Evolutionary conservation across 208 protist genomes (phyloP).

Genomic region (Porcisia hertigi): DNA sequence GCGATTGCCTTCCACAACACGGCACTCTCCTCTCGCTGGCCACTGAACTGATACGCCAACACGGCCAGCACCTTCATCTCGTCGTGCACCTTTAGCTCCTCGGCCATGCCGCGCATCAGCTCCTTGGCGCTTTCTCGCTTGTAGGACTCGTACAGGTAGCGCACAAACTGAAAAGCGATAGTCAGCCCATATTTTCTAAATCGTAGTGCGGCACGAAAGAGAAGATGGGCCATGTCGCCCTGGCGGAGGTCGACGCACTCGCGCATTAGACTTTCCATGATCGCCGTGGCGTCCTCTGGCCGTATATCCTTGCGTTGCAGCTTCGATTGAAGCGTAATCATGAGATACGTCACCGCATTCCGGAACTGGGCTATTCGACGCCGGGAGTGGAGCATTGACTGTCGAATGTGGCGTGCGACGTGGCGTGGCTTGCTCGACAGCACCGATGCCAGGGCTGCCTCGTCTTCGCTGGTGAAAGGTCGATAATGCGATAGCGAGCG

Average conservation of each 20-base stretch:
- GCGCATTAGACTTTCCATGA: slow-evolving; percentile 86
- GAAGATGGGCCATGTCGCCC: slow-evolving; percentile 89
- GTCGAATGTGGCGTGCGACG: slow-evolving; percentile 82
- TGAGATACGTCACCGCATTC: slow-evolving; percentile 90
- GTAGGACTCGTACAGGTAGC: slow-evolving; percentile 87
- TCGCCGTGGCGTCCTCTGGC: slow-evolving; percentile 64
- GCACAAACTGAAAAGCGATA: slow-evolving; percentile 62
- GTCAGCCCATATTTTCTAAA: slow-evolving; percentile 87
- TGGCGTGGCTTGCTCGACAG: slow-evolving; percentile 81
- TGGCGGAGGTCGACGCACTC: slow-evolving; percentile 91
- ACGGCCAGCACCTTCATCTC: slow-evolving; percentile 68
- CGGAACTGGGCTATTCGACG: slow-evolving; percentile 83
- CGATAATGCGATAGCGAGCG: slow-evolving; percentile 44
- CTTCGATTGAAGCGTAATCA: slow-evolving; percentile 86
- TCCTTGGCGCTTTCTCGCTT: slow-evolving; percentile 73
- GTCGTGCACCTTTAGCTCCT: slow-evolving; percentile 65
- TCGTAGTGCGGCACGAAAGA: slow-evolving; percentile 87
- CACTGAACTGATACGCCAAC: slow-evolving; percentile 72
- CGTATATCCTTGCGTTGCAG: slow-evolving; percentile 79
- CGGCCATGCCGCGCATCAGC: slow-evolving; percentile 84
- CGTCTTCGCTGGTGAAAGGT: slow-evolving; percentile 82
- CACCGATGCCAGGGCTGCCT: slow-evolving; percentile 71
- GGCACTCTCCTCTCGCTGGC: slow-evolving; percentile 36
- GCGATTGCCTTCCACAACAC: slow-evolving; percentile 56
- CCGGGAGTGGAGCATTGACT: slow-evolving; percentile 80